Evolutionary conservation across 257 asterid species (phyloP).

Genomic region (Salvia rosmarinus): DNA sequence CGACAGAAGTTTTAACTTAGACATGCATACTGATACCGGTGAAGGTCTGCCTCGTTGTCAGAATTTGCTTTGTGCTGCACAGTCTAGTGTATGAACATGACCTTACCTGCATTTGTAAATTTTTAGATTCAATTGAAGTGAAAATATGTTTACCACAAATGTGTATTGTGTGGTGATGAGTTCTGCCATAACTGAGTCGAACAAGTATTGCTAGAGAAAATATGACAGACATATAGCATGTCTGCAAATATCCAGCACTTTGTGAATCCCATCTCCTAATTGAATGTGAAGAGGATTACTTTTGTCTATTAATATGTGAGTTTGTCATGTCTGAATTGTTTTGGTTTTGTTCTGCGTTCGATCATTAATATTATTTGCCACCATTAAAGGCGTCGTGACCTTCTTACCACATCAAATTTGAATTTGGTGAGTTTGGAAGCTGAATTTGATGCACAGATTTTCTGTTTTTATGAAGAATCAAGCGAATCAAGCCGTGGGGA

Average conservation of each 20-base stretch:
- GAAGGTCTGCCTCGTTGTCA: no score
- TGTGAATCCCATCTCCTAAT: slow-evolving; percentile 19
- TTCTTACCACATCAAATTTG: no score
- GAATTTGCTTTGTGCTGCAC: slow-evolving; percentile 51
- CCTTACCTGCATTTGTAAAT: slow-evolving; percentile 43
- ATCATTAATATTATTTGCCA: no score
- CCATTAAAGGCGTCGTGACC: no score
- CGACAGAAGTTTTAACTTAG: no score
- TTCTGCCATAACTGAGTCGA: slow-evolving; percentile 37
- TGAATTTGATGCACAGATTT: no score
- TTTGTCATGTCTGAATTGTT: not conserved
- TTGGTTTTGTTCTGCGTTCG: no score
- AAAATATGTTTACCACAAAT: slow-evolving; percentile 41
- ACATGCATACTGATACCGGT: no score
- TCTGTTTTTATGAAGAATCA: no score
- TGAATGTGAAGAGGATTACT: not conserved
- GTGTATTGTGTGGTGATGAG: slow-evolving; percentile 44
- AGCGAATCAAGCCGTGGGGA: no score
- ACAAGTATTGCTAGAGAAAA: slow-evolving; percentile 30
- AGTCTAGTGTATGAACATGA: slow-evolving; percentile 46
- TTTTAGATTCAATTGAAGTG: no score
- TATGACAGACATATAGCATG: slow-evolving; percentile 26
- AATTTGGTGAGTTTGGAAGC: no score
- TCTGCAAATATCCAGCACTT: not conserved
- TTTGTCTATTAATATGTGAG: not conserved